Base-by-base conservation (phyloP, 768 basidiomycete genomes). In the Hypholoma fasciculare region DNA sequence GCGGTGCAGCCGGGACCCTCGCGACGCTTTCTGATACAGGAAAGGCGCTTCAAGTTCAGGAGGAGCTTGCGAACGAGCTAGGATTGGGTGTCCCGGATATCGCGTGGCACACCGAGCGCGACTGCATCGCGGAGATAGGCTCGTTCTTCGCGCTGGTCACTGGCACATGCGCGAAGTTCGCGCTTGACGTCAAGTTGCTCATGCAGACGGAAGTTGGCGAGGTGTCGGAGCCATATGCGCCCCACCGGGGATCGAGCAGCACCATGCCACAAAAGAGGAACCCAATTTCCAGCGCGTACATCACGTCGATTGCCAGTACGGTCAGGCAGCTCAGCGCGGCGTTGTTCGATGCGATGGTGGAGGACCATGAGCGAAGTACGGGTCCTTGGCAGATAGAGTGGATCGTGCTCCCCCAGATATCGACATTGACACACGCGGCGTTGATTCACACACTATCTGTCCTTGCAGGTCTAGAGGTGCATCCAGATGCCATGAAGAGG, bases 231-330 rank as follows among this genome's bases (percentile, higher is more conserved):
- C 78, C 78, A 2, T 81, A 73, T 50, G 67, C 76, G 34, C 64
- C 72, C 11, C 72, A 80, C 47, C 75, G 77, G 17, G 78, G 78
- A 0, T 79, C 76, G 7, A 81, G 78, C 58, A 78, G 75, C 59
- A 80, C 79, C 14, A 81, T 81, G 79, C 79, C 77, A 17, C 79
- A 81, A 59, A 81, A 81, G 52, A 72, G 79, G n/a, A 81, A 81
- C 54, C 77, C 77, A 0, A 76, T 80, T 38, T 75, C 75, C 2
- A 73, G 76, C 49, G 77, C 70, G 1, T 81, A 81, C 59, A 76
- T 81, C 52, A 76, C 75, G 1, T 74, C 77, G 4, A 76, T 80
- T 71, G 65, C 73, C 19, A 70, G 74, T 19, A 76, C 73, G 16
- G 73, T 81, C 54, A 74, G 74, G 12, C 73, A 79, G 49, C 68